Base-by-base conservation (phyloP, 352 stramenopile species). In the Thraustochytrium sp. region DNA sequence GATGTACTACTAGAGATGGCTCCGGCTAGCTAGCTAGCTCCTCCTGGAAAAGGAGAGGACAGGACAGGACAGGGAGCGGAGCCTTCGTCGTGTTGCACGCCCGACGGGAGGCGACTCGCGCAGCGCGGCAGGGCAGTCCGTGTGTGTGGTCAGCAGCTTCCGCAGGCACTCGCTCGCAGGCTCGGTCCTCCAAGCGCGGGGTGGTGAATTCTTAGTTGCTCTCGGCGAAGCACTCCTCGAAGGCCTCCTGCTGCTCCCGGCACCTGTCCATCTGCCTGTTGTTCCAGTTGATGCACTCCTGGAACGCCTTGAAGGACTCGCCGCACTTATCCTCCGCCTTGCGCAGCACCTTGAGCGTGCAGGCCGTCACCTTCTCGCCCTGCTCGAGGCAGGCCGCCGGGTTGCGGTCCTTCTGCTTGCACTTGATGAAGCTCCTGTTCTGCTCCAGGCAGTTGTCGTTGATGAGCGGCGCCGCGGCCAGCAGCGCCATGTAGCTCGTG, bases 401-500 rank as follows among this genome's bases (percentile, higher is more conserved):
- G 88, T 95, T 90, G 78, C 90, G 86, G 86, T 94, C 87, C 44
- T 90, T 89, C 86, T 92, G 88, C 86, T 95, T 95, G 89, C 92
- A 95, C 83, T 91, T 89, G 86, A 95, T 87, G 85, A 95, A 95
- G 62, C 87, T 89, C 48, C 93, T 87, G 88, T 95, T 95, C 80
- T 87, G 85, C 76, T 93, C 90, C 23, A 91, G 90, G 82, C 92
- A 95, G 84, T 94, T 91, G 84, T 90, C 90, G 73, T 88, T 89
- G 85, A 95, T 89, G 73, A 93, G 91, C 53, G 90, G 90, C 77
- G 91, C 91, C 31, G 92, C 90, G 86, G 90, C 93, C 86, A 89
- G 92, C 86, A 95, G 90, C 84, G 91, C 94, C 72, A 91, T 94
- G 88, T 93, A 94, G 89, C 95, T 91, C 84, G 91, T 94, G 55